Base-by-base conservation (phyloP, 73 alveolate genomes). In the Tetrahymena thermophila region DNA sequence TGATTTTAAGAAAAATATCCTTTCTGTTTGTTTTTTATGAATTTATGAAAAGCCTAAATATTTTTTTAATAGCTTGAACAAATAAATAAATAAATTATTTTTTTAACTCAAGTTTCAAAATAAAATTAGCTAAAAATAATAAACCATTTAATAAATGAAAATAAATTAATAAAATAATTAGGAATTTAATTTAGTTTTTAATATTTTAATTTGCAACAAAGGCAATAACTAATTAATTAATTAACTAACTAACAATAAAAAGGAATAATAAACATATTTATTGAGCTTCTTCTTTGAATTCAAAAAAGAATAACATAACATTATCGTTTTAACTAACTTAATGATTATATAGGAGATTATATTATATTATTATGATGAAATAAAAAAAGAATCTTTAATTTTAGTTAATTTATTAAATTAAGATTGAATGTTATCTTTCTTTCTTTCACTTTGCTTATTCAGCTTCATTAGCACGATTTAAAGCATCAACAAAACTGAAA, bases 401-500 rank as follows among this genome's bases (percentile, higher is more conserved):
- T 50, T 19, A 50, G 83, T 50, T 50, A 50, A 50, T 50, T 15
- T 50, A 50, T 50, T 50, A 50, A 50, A 50, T 50, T 50, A 50
- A 50, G 83, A 50, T 14, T 19, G 28, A 50, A 50, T 50, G 83
- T 50, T 50, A 50, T 50, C 83, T 50, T 50, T 50, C 21, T 50
- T 50, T 50, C 83, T 50, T 21, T 50, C 83, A 50, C 83, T 50
- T 50, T 5, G 83, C 83, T 71, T 71, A 71, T 28, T n/a, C 89
- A 71, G 35, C 37, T 71, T 23, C 89, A 25, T 31, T 71, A 94
- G 96, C 96, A 42, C 50, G 96, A 93, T 96, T 96, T 94, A 96
- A 96, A 43, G 96, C 93, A 83, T 93, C 94, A 57, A 85, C 95
- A 93, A 98, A 98, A 31, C 99, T 97, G 94, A 98, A 97, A 37